phyloP scores from a whole-genome alignment of 768 basidiomycete genomes.

The Kwoniella heveanensis region DNA sequence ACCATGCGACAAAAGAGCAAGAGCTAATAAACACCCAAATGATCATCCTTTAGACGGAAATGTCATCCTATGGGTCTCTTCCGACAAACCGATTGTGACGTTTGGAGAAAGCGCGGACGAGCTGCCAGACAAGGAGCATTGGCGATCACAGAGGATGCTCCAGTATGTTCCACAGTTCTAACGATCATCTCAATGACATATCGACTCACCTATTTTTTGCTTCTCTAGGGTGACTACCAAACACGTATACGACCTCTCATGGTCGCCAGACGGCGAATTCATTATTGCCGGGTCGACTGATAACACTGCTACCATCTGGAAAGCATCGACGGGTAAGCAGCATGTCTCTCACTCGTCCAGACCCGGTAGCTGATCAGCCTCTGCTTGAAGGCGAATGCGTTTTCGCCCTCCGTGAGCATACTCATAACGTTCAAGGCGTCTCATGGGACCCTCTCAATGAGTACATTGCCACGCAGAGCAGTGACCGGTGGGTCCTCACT shows the following conservation, averaged over 20 bases:
- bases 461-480: constrained; percentile 95
- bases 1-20: constrained; percentile 5
- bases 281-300: constrained; percentile 96
- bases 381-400: constrained; percentile 43
- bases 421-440: constrained; percentile 96
- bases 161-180: constrained; percentile 60
- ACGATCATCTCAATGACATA: not conserved
- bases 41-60: too few relatives aligned
- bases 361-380: constrained; percentile 16
- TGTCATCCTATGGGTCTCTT: constrained; percentile 93
- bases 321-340: constrained; percentile 46
- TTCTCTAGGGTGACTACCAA: constrained; percentile 76
- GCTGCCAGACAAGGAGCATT: constrained; percentile 87
- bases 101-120: constrained; percentile 85
- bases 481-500: constrained; percentile 72
- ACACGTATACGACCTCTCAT: constrained; percentile 97
- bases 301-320: constrained; percentile 68
- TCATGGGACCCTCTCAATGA: constrained; percentile 98
- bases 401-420: constrained; percentile 70
- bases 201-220: not conserved
- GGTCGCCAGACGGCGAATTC: constrained; percentile 94
- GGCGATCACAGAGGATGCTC: constrained; percentile 82
- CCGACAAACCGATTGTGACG: constrained; percentile 68
- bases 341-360: not conserved
- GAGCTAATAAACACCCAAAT: too few relatives aligned